Percentiles rank a stretch among this genome's conserved stretches.
Conservation (phyloP, 495 filamentous ascomycete species). For the Penicillium egyptiacum region DNA sequence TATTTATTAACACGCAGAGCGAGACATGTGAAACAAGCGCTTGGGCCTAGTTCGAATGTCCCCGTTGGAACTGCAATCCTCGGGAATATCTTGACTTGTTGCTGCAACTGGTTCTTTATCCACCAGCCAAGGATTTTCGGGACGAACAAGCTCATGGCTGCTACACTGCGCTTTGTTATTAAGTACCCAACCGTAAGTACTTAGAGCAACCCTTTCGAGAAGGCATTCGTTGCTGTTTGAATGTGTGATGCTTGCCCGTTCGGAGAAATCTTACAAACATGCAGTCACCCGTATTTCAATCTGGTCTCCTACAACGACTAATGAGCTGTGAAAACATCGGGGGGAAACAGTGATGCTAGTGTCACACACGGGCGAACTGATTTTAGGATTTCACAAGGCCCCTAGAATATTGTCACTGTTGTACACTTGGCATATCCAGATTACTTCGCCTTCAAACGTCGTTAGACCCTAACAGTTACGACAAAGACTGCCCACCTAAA, state of each 20-base stretch:
- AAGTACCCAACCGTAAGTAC: background rate
- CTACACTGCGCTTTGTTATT: background rate
- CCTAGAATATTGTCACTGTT: background rate
- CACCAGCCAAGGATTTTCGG: background rate
- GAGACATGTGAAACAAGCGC: background rate
- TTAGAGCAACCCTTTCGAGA: conserved; percentile 1
- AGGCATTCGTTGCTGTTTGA: background rate
- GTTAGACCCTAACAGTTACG: background rate
- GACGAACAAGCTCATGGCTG: background rate
- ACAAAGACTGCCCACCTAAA: background rate
- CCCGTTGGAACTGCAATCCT: conserved; percentile 1
- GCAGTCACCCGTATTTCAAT: conserved; percentile 3
- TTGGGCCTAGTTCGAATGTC: conserved; percentile 1
- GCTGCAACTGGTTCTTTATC: background rate
- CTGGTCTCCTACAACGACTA: background rate
- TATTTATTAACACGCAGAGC: background rate
- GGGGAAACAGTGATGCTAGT: background rate
- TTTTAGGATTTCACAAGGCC: background rate
- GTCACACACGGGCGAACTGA: conserved; percentile 5
- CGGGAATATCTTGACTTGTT: background rate
- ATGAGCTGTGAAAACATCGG: conserved; percentile 4
- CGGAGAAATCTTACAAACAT: background rate
- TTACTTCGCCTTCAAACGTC: background rate
- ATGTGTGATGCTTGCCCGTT: background rate
- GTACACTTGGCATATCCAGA: background rate